These are phyloP conservation scores for Diutina mesorugosa DNA, from an alignment of 1,139 yeast genomes.

Conservation along the genomic window DNA sequence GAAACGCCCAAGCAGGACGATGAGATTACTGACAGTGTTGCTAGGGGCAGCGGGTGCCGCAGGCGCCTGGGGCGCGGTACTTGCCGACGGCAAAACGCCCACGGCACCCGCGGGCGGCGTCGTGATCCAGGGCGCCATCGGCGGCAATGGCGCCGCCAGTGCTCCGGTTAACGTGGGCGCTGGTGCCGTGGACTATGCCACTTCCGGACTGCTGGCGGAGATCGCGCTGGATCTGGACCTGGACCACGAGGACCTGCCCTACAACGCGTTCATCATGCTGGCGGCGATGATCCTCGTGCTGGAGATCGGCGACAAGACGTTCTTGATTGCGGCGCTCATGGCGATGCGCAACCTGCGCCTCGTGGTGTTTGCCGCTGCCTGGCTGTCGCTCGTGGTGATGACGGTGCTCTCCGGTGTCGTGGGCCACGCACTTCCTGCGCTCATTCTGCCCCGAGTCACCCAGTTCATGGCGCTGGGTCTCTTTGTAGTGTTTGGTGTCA, in stretches of 20 bases:
- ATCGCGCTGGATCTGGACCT: neutral
- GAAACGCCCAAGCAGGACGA: neutral
- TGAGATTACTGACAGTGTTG: neutral
- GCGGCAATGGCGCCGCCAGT: neutral
- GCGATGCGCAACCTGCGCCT: constrained; percentile 86
- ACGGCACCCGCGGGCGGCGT: neutral
- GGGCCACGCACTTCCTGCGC: constrained; percentile 82
- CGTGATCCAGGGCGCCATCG: neutral
- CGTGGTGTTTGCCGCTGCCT: constrained; percentile 80
- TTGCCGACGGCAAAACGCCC: neutral
- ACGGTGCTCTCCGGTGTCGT: constrained; percentile 81
- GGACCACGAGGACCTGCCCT: neutral
- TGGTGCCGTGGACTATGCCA: neutral
- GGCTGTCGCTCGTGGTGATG: constrained; percentile 80
- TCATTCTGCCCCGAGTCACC: constrained; percentile 70
- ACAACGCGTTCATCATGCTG: constrained; percentile 39
- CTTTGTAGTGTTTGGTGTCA: constrained; percentile 74
- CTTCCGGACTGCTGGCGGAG: neutral
- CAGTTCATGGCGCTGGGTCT: constrained; percentile 70
- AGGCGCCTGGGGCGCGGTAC: neutral
- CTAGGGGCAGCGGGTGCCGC: neutral
- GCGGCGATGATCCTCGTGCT: constrained; percentile 82
- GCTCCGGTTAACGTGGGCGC: neutral
- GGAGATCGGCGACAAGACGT: constrained; percentile 95
- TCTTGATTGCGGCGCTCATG: constrained; percentile 92